These are phyloP conservation scores for Inga leiocalycina DNA, from an alignment of 306 rosid species.

Conservation along the genomic window DNA sequence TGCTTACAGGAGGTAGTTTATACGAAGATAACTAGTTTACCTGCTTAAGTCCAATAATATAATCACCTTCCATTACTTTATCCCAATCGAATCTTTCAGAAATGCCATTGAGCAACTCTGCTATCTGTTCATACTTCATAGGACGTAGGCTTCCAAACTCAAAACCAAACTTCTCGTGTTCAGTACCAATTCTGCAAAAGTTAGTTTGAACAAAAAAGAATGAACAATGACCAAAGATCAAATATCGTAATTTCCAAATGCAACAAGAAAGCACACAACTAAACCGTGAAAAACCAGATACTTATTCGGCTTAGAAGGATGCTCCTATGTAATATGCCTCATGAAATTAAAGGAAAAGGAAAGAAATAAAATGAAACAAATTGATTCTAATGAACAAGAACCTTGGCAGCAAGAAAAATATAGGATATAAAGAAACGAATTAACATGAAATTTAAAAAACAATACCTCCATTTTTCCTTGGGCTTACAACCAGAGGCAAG, in stretches of 20 bases:
- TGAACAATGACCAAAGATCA: neutral
- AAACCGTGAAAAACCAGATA: slow-evolving; percentile 12
- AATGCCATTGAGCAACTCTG: slow-evolving; percentile 77
- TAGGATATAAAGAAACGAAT: neutral
- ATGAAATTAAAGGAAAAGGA: neutral
- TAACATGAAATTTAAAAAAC: neutral
- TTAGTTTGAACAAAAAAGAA: slow-evolving; percentile 2
- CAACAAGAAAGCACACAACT: neutral
- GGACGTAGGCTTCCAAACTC: slow-evolving; percentile 77
- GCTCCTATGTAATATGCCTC: neutral
- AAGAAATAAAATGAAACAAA: neutral
- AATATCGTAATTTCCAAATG: slow-evolving; percentile 1
- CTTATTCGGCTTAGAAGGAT: neutral
- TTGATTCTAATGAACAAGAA: neutral
- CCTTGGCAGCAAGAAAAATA: neutral
- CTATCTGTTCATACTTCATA: slow-evolving; percentile 85
- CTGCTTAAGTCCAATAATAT: slow-evolving; percentile 95
- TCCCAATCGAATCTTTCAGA: slow-evolving; percentile 98
- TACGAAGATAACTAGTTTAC: slow-evolving; percentile 40
- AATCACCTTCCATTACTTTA: slow-evolving; percentile 84
- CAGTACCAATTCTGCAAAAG: slow-evolving; percentile 84
- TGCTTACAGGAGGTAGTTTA: neutral
- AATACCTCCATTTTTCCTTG: slow-evolving; percentile 82
- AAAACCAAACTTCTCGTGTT: slow-evolving; percentile 98
- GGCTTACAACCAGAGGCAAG: slow-evolving; percentile 81